Base-by-base conservation (phyloP, 768 basidiomycete genomes). In the Amanita inopinata region DNA sequence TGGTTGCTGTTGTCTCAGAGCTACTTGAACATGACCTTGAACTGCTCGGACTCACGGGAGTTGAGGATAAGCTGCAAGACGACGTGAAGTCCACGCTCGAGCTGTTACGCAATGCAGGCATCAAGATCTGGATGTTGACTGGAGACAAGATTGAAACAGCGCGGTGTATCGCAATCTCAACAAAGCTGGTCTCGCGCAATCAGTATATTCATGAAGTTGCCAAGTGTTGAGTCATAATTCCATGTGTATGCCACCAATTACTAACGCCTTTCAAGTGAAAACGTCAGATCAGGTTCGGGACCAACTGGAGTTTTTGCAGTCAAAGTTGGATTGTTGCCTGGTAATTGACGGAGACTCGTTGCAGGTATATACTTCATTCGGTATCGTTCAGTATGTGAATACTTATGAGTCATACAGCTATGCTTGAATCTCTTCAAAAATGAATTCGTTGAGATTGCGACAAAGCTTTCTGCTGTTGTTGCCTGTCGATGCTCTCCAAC, bases 111-210 rank as follows among this genome's bases (percentile, higher is more conserved):
- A 98, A 98, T 58, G 96, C 94, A 0, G 94, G 94, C 3, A 80
- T 99, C 62, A 96, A 88, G 72, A 98, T 99, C 46, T 99, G 96
- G 96, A 98, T 98, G 96, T 69, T 98, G 53, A 99, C 96, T 0
- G 94, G 96, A 1, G 96, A 99, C 62, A 99, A 98, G 67, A 90
- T 98, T 38, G 96, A 99, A 68, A 99, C 96, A 2, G 96, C 96
- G 3, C 83, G 93, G 27, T 94, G 92, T 61, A 99, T 99, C 55
- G 93, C 94, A 3, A 91, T 98, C 49, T 96, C 92, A 27, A 96
- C 89, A 5, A 98, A 98, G 58, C 67, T 98, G 38, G 96, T 98
- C 5, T 83, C 89, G 17, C 73, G 96, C 52, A 91, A 91, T 53
- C 96, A 99, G 61, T 97, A 96, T 57, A 96, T 99, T 24, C 92